phyloP scores from a whole-genome alignment of 1,284 basidiomycete species.

The Blastosporella zonata region DNA sequence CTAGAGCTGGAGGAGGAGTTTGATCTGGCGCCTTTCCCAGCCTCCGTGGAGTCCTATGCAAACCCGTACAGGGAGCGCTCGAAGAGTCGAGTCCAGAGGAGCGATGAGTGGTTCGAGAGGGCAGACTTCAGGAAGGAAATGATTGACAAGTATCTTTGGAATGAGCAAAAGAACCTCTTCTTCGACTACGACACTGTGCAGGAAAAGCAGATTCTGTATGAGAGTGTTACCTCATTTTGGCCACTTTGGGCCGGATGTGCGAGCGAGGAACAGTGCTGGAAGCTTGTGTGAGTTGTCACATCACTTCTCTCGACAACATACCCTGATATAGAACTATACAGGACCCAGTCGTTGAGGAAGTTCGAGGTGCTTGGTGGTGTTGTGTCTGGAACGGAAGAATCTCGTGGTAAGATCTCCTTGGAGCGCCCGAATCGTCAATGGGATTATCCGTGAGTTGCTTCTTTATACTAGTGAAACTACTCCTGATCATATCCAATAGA shows the following conservation, averaged over 20 bases:
- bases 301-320: constrained; percentile 3
- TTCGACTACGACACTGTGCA: constrained; percentile 95
- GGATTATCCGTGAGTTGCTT: constrained; percentile 77
- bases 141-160: constrained; percentile 97
- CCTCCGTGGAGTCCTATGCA: constrained; percentile 75
- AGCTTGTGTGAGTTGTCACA: constrained; percentile 72
- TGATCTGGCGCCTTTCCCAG: constrained; percentile 86
- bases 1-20: constrained; percentile 93
- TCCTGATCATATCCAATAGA: constrained; percentile 31
- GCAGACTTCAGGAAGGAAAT: constrained; percentile 79
- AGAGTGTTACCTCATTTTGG: constrained; percentile 96
- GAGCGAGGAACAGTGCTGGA: constrained; percentile 90
- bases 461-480: constrained; percentile 5
- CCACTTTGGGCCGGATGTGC: constrained; percentile 97
- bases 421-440: constrained; percentile 99
- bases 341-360: constrained; percentile 84
- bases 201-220: constrained; percentile 90
- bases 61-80: constrained; percentile 62
- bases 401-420: constrained; percentile 90
- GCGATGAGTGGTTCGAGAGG: constrained; percentile 88
- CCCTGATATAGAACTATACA: constrained; percentile 29
- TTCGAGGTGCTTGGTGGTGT: constrained; percentile 97
- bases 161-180: constrained; percentile 92
- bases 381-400: constrained; percentile 95
- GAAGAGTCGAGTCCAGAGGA: constrained; percentile 60